phyloP scores from a whole-genome alignment of 305 asterid genomes.

The Stenogyne calaminthoides region DNA sequence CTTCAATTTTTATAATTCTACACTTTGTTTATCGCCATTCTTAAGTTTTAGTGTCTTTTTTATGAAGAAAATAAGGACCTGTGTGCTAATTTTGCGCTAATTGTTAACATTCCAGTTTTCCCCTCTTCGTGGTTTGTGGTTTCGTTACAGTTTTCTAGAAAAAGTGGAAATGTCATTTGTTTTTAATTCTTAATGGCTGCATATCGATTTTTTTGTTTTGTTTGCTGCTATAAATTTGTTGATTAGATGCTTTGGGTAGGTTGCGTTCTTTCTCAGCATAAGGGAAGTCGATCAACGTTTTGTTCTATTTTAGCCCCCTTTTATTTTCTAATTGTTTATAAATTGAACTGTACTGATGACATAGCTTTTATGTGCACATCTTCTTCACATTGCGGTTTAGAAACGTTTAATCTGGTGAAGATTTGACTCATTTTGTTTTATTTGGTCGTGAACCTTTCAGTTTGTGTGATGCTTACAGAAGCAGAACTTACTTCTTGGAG shows the following conservation, averaged over 20 bases:
- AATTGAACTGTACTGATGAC: neutral
- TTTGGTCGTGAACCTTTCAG: slow-evolving; percentile 4
- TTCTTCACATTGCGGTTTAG: neutral
- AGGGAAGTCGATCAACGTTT: slow-evolving; percentile 3
- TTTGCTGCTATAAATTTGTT: neutral
- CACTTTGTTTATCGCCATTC: neutral
- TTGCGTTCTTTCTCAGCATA: neutral
- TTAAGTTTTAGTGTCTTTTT: neutral
- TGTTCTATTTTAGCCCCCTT: neutral
- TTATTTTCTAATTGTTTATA: neutral
- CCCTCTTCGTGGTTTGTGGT: neutral
- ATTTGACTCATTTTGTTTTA: slow-evolving; percentile 10
- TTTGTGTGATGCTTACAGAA: neutral
- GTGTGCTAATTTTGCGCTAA: slow-evolving; percentile 6
- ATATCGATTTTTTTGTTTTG: neutral
- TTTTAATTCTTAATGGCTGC: neutral
- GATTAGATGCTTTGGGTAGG: slow-evolving; percentile 15
- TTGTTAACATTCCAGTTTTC: neutral
- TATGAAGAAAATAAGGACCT: neutral
- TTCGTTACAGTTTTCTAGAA: slow-evolving; percentile 13
- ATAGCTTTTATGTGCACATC: too few relatives aligned
- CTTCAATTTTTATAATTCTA: neutral
- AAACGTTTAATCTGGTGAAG: neutral
- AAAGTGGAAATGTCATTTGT: neutral
- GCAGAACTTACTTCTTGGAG: neutral